phyloP scores from a whole-genome alignment of 2,329 filamentous ascomycete species.

The Scedosporium minutisporum region DNA sequence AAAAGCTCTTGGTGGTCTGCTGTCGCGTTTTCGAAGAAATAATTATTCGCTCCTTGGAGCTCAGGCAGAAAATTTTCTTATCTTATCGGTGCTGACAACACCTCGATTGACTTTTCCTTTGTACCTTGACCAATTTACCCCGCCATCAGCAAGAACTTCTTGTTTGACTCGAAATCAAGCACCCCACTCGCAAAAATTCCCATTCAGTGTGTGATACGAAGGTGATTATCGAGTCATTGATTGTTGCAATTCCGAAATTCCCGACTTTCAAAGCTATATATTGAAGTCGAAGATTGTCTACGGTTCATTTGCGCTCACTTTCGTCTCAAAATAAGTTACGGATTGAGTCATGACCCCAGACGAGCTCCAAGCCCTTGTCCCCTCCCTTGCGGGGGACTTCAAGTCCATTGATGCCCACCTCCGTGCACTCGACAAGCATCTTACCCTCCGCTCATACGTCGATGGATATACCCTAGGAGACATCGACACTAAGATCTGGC shows the following conservation, averaged over 20 bases:
- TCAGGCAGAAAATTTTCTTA: conserved; percentile 3
- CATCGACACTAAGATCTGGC: conserved; percentile 74
- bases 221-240: not conserved
- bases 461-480: conserved; percentile 70
- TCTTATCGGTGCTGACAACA: conserved; percentile 5
- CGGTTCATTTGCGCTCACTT: not conserved
- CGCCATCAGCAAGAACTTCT: conserved; percentile 2
- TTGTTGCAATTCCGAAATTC: not conserved
- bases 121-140: not conserved
- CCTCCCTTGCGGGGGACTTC: conserved; percentile 57
- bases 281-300: not conserved
- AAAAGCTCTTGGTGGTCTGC: not conserved
- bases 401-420: conserved; percentile 70
- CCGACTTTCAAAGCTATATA: not conserved
- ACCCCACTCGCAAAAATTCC: not conserved
- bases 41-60: not conserved
- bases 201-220: not conserved
- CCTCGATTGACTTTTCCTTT: not conserved
- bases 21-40: conserved; percentile 6
- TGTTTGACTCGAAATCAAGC: not conserved
- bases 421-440: conserved; percentile 72
- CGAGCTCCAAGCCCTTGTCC: conserved; percentile 42
- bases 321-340: not conserved
- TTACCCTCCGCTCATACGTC: conserved; percentile 78
- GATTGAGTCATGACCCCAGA: conserved; percentile 39